Evolutionary conservation across 352 stramenopile species (phyloP).

Genomic region (Phytopythium kandeliae): DNA sequence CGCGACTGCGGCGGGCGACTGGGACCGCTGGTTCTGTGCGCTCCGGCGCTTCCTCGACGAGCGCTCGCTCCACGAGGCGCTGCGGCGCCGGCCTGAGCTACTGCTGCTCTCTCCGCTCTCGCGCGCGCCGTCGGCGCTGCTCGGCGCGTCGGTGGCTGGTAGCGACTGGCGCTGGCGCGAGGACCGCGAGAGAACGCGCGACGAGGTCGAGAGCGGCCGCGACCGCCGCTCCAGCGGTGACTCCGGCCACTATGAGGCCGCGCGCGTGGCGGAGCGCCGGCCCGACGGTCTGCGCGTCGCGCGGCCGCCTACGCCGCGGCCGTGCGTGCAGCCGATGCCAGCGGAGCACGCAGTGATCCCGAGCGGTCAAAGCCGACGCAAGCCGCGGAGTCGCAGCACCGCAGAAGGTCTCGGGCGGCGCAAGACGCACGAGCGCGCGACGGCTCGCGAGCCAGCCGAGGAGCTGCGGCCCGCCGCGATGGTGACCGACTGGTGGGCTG

Average conservation of each 20-base stretch:
- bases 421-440: constrained; percentile 4
- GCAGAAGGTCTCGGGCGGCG: background rate
- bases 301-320: too few species aligned
- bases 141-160: background rate
- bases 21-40: constrained; percentile 41
- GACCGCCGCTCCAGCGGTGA: too few species aligned
- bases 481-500: too few species aligned
- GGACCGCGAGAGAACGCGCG: too few species aligned
- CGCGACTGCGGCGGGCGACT: constrained; percentile 25
- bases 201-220: too few species aligned
- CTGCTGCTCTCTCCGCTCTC: constrained; percentile 12
- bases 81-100: constrained; percentile 34
- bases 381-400: background rate
- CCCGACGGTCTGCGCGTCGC: background rate
- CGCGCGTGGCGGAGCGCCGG: too few species aligned
- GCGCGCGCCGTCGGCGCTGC: constrained; percentile 11
- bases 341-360: background rate
- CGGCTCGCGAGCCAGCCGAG: constrained; percentile 1
- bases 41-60: constrained; percentile 39
- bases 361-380: background rate
- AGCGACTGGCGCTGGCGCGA: background rate
- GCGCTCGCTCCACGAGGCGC: constrained; percentile 26
- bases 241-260: too few species aligned
- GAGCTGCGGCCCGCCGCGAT: constrained; percentile 6
- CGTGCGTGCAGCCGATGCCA: background rate